A percentile compares a stretch with the other conserved stretches of the same genome.
Evolutionary conservation across 176 grass and related monocot species (phyloP).

Genomic region (Cymbopogon citratus): DNA sequence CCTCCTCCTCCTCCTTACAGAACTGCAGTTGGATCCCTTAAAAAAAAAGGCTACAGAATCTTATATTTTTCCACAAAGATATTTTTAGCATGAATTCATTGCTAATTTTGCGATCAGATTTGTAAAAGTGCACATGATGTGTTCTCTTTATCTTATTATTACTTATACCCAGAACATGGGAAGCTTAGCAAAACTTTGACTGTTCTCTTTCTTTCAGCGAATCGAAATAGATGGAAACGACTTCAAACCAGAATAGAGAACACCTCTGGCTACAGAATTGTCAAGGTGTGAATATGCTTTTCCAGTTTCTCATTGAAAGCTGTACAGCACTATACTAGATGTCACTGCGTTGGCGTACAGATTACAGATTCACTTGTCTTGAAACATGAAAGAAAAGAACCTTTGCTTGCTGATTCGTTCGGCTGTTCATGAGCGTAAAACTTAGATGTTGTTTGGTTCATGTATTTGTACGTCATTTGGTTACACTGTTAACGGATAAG

Average conservation of each 20-base stretch:
- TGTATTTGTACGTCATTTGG: too few relatives aligned
- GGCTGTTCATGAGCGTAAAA: not conserved
- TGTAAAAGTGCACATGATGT: not conserved
- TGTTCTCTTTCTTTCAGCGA: slow-evolving; percentile 1
- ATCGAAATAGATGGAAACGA: not conserved
- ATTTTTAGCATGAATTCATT: not conserved
- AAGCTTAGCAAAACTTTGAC: not conserved
- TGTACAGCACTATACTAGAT: not conserved
- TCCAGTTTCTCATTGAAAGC: not conserved
- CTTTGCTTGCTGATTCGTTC: not conserved
- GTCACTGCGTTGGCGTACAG: not conserved
- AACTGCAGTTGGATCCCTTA: not conserved
- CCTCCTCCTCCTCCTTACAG: too few relatives aligned
- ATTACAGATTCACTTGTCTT: not conserved
- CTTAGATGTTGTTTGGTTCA: too few relatives aligned
- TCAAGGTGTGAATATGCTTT: not conserved
- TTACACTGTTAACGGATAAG: too few relatives aligned
- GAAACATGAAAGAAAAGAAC: not conserved
- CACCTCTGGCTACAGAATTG: not conserved
- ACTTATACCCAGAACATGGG: not conserved
- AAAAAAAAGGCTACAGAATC: not conserved
- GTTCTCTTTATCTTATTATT: not conserved
- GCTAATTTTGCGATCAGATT: not conserved
- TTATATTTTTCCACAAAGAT: not conserved
- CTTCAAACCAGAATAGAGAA: not conserved